Conservation (phyloP, 257 asterid genomes). For the Ilex aquifolium region DNA sequence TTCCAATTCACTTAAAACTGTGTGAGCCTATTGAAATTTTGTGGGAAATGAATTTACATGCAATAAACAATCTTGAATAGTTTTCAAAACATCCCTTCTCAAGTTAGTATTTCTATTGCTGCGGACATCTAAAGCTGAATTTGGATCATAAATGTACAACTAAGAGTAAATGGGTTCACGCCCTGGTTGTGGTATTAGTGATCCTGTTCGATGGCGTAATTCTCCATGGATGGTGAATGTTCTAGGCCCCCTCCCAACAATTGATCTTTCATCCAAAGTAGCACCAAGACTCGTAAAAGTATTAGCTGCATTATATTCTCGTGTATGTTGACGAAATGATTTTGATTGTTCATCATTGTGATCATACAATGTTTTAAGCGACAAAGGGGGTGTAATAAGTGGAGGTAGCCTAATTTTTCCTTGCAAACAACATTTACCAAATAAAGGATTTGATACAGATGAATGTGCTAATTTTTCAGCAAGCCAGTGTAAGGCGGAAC, state of each 20-base stretch:
- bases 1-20: too few relatives aligned
- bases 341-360: neutral
- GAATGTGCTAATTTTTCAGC: neutral
- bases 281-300: too few relatives aligned
- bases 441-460: neutral
- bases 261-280: neutral
- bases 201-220: neutral
- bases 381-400: neutral
- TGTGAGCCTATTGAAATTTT: too few relatives aligned
- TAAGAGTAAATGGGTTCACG: neutral
- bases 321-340: neutral
- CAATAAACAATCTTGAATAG: neutral
- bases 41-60: neutral
- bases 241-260: neutral
- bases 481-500: neutral
- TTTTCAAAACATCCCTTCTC: too few relatives aligned
- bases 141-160: neutral
- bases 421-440: neutral
- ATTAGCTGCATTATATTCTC: too few relatives aligned
- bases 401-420: neutral
- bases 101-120: neutral
- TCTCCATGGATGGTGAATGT: neutral
- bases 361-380: neutral
- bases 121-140: neutral
- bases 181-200: neutral